A percentile compares a stretch with the other conserved stretches of the same genome.
Evolutionary conservation across 305 asterid species (phyloP).

Genomic region (Fraxinus latifolia): DNA sequence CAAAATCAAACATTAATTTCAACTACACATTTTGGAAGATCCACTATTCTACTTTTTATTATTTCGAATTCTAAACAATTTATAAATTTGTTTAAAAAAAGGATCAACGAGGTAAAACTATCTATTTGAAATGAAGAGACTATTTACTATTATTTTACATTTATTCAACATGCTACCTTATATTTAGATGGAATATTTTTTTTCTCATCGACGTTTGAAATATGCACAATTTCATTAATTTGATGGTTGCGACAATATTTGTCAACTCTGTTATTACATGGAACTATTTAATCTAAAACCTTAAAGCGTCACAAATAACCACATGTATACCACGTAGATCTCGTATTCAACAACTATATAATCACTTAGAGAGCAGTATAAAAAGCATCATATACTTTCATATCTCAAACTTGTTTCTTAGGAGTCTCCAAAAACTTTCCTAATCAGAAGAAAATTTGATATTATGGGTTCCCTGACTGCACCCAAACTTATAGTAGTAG

Average conservation of each 20-base stretch:
- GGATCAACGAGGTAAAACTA: neutral
- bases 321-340: no score
- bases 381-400: neutral
- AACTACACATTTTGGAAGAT: neutral
- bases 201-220: neutral
- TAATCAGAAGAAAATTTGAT: neutral
- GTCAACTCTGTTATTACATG: no score
- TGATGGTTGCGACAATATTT: neutral
- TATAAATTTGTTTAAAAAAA: no score
- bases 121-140: neutral
- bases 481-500: constrained; percentile 38
- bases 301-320: no score
- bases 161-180: no score
- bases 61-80: no score
- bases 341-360: no score
- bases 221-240: neutral
- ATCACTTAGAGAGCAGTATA: neutral
- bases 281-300: no score
- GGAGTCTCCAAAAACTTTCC: neutral
- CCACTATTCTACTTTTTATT: no score
- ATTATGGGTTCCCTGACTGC: constrained; percentile 47
- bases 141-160: neutral
- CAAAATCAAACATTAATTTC: neutral
- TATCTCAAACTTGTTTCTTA: neutral
- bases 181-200: no score